Conservation (phyloP, 345 rosid species). For the Geranium brycei region DNA sequence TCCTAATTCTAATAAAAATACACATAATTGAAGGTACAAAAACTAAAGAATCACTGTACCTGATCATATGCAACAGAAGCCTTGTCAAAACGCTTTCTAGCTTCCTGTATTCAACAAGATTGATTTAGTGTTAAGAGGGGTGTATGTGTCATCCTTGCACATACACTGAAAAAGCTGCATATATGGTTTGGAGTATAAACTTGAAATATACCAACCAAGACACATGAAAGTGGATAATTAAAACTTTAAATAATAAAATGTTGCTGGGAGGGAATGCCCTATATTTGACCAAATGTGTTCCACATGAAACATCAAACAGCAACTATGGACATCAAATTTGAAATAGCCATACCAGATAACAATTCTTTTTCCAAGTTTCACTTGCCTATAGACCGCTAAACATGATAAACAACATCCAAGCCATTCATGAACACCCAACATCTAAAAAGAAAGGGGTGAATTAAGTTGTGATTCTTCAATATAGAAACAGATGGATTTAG, state of each 20-base stretch:
- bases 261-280: background rate
- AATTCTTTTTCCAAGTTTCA: background rate
- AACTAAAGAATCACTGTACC: slow-evolving; percentile 25
- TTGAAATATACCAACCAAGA: background rate
- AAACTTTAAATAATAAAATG: background rate
- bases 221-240: background rate
- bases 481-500: background rate
- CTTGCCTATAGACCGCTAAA: background rate
- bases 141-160: background rate
- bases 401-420: background rate
- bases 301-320: too few species aligned
- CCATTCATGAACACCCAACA: background rate
- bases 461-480: background rate
- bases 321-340: background rate
- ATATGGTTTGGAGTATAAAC: background rate
- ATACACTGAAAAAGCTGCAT: background rate
- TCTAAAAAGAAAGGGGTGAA: background rate
- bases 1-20: too few species aligned
- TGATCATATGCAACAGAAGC: slow-evolving; percentile 85
- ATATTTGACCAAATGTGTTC: background rate
- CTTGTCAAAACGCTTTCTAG: slow-evolving; percentile 90
- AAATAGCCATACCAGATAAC: background rate
- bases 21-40: too few species aligned
- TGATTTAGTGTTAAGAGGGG: background rate
- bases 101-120: slow-evolving; percentile 59